Evolutionary conservation across 2,329 filamentous ascomycete genomes (phyloP).

Genomic region (Nannizziopsis barbatae): DNA sequence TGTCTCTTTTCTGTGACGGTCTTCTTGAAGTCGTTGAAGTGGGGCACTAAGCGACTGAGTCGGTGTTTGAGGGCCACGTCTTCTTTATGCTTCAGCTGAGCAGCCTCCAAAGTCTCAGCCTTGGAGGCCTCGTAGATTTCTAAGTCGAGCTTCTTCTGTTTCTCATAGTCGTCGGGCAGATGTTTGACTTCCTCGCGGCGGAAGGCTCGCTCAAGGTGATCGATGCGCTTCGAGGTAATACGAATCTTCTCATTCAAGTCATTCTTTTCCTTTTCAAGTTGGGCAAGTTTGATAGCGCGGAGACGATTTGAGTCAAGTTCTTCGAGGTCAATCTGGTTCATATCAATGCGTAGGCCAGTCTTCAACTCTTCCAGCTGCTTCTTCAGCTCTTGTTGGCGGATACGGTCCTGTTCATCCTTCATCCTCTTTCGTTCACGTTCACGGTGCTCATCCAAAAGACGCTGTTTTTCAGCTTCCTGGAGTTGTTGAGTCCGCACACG

Average conservation of each 20-base stretch:
- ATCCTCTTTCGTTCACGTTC: constrained; percentile 79
- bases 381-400: constrained; percentile 87
- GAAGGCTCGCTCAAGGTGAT: constrained; percentile 94
- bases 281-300: constrained; percentile 85
- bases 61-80: constrained; percentile 90
- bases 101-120: constrained; percentile 63
- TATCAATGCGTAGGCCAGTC: constrained; percentile 66
- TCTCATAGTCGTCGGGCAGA: constrained; percentile 70
- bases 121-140: constrained; percentile 71
- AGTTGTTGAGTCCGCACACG: constrained; percentile 75
- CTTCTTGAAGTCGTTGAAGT: constrained; percentile 73
- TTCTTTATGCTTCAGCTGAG: constrained; percentile 81
- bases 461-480: constrained; percentile 78
- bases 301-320: constrained; percentile 82
- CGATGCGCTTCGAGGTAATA: constrained; percentile 86
- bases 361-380: constrained; percentile 87
- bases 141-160: constrained; percentile 66
- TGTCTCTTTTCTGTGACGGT: constrained; percentile 76
- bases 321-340: constrained; percentile 61
- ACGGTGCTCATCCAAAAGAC: constrained; percentile 82
- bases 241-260: constrained; percentile 84
- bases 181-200: constrained; percentile 93
- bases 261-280: constrained; percentile 96
- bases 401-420: constrained; percentile 76
- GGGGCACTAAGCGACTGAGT: constrained; percentile 69